Evolutionary conservation across 306 rosid species (phyloP).

Genomic region (Comarum palustre): DNA sequence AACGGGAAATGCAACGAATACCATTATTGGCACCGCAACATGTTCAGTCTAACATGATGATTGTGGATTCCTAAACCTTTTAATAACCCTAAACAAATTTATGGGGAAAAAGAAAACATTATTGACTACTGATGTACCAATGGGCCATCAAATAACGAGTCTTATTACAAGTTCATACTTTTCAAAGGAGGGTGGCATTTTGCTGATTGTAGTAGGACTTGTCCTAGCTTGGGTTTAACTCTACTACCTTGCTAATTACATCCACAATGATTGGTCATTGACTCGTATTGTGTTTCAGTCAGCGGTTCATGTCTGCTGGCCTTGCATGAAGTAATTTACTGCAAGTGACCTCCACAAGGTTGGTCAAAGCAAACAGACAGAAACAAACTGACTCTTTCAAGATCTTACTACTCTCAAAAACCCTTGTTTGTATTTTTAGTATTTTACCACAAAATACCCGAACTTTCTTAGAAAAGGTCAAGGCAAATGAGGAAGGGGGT

Average conservation of each 20-base stretch:
- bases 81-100: background rate
- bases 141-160: background rate
- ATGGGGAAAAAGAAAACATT: background rate
- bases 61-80: background rate
- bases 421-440: background rate
- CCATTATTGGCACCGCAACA: too few species aligned
- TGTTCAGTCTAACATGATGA: background rate
- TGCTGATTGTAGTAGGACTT: background rate
- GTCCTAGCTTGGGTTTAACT: background rate
- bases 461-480: conserved; percentile 1
- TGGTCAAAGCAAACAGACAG: conserved; percentile 9
- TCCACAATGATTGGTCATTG: background rate
- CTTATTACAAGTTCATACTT: background rate
- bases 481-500: background rate
- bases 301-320: background rate
- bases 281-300: background rate
- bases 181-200: background rate
- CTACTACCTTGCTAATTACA: background rate
- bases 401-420: background rate
- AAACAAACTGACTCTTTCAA: background rate
- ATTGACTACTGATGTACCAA: background rate
- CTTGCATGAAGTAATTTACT: background rate
- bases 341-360: background rate
- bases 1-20: too few species aligned
- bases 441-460: background rate